Evolutionary conservation across 2,329 filamentous ascomycete species (phyloP), one percentile per base, ranked within the genome.

Genomic region (Aspergillus fructus): DNA sequence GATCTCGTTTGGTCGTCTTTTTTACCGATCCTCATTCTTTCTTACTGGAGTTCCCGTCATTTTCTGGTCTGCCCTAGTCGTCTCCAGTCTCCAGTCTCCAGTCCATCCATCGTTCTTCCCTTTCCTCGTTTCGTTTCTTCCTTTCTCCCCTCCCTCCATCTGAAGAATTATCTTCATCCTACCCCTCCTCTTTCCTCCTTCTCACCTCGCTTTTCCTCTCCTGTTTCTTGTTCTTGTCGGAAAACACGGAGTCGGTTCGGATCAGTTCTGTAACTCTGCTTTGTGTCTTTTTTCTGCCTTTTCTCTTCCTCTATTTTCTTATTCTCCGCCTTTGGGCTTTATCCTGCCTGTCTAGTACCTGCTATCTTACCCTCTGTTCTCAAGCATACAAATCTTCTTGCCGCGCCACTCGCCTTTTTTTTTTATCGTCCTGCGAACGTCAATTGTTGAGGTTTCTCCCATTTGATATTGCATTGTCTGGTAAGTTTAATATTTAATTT

Each of bases 191-290:
- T 59, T 54, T 57, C 49, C 58, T 58, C 48, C 55, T 56, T 54
- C 40, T 45, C 52, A 54, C 43, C 49, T 55, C 49, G 43, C 56
- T 57, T 58, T 59, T 59, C 39, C 53, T 53, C 55, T 33, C 53
- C 58, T 60, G 59, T 62, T 66, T 56, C 60, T 67, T 66, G 61
- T 63, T 65, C 52, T 58, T 64, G 50, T 68, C 64, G 63, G 67
- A 63, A 64, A 64, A 61, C 55, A 65, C 67, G 66, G 66, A 66
- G 66, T 69, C 62, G 58, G 64, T 67, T 71, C 64, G 62, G 62
- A 66, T 66, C 30, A 63, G 64, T 64, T 61, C 62, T 64, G 60
- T 62, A 55, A 57, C 59, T 61, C 53, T 62, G 60, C 53, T 59
- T 61, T 65, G 58, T 62, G 54, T 59, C 49, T 59, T 63, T 62